Evolutionary conservation across 1,139 yeast species (phyloP), one percentile per base, ranked within the genome.

Genomic region (Yamadazyma songkhlaensis): DNA sequence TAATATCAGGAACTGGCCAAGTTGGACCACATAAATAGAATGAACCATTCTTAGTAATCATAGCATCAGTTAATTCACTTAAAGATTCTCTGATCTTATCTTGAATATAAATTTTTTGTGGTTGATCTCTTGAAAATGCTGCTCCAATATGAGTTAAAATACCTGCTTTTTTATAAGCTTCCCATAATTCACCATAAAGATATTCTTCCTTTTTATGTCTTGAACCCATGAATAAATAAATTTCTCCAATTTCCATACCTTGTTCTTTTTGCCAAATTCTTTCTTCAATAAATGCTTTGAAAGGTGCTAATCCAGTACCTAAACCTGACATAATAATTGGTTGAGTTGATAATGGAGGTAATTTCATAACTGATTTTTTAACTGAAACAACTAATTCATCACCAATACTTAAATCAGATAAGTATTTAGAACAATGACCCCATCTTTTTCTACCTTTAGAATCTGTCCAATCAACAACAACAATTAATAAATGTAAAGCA

Each of bases 1-100:
- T 87, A 52, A 92, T 86, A 61, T 90, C 97, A 12, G 97, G 97
- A 53, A 92, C 97, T 22, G 98, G 98, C 98, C 98, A 92, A 2
- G 97, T 92, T 32, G 97, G 97, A 47, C 98, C 98, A 80, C 98
- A 92, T 58, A 92, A 75, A 67, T 92, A 92, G 77, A 92, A 90
- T 17, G 89, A 82, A 41, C 97, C 98, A 39, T 83, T 70, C 64
- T 89, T 77, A 43, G 69, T 67, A 34, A 84, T 84, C 60, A 90
- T 79, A 25, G 96, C 94, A 39, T 79, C 85, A 39, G 86, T 84
- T 62, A 92, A 74, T 27, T 77, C 82, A 40, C 72, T 76, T 54
- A 88, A 68, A 43, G 80, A 77, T 57, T 88, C 89, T 55, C 90
- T 78, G 58, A 92, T 90, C 61, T 84, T 83, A 63, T 92, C 97